Conservation (phyloP, 2,329 filamentous ascomycete genomes). For the Sarocladiaceae sp. region DNA sequence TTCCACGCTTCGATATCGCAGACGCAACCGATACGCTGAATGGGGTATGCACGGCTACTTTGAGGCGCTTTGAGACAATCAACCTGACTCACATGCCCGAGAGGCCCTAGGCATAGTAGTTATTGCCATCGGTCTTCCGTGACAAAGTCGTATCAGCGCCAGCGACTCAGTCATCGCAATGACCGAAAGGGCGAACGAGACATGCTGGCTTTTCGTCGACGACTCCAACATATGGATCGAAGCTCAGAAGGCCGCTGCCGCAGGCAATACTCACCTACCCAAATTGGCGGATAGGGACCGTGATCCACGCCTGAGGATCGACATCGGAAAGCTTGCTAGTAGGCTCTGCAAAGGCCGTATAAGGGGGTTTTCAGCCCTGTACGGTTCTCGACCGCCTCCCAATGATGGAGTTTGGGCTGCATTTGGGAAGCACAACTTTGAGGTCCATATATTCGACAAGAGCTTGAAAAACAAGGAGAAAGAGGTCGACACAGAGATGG, state of each 20-base stretch:
- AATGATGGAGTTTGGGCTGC: conserved; percentile 19
- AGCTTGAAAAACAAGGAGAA: conserved; percentile 17
- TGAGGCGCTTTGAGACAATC: too few relatives aligned
- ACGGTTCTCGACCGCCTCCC: conserved; percentile 19
- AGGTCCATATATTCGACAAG: conserved; percentile 16
- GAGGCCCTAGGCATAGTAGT: too few relatives aligned
- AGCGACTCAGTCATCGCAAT: too few relatives aligned
- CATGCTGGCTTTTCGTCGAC: conserved; percentile 19
- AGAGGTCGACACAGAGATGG: conserved; percentile 21
- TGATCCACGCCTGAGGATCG: conserved; percentile 17
- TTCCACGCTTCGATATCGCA: too few relatives aligned
- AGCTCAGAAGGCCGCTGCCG: conserved; percentile 18
- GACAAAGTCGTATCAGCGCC: too few relatives aligned
- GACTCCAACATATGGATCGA: conserved; percentile 20
- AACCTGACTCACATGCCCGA: too few relatives aligned
- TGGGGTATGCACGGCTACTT: too few relatives aligned
- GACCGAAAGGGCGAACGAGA: too few relatives aligned
- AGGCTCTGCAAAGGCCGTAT: conserved; percentile 13
- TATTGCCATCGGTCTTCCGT: too few relatives aligned
- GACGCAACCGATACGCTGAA: too few relatives aligned
- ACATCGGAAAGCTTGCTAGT: conserved; percentile 15
- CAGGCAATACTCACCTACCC: conserved; percentile 13
- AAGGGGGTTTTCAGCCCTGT: conserved; percentile 15
- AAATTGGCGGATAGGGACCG: conserved; percentile 17
- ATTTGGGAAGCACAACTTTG: conserved; percentile 13